Evolutionary conservation across 1,139 yeast species (phyloP).

Genomic region (Debaryomyces sp.): DNA sequence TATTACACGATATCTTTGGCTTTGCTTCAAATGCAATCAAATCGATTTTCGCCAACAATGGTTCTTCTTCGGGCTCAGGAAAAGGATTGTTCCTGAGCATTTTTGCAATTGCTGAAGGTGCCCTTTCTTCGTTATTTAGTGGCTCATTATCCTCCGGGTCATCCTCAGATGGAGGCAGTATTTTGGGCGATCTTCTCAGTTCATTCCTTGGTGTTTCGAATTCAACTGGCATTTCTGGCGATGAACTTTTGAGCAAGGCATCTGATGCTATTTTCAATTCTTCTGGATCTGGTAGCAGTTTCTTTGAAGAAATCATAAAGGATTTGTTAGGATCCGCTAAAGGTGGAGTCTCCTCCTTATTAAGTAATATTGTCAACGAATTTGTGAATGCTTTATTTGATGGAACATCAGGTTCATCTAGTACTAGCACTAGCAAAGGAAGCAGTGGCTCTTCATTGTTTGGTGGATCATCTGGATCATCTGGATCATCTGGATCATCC

Average conservation of each 20-base stretch:
- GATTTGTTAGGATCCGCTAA: slow-evolving; percentile 14
- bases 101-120: slow-evolving; percentile 10
- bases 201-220: slow-evolving; percentile 19
- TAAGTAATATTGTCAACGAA: slow-evolving; percentile 9
- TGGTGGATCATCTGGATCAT: slow-evolving; percentile 8
- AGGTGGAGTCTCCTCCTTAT: slow-evolving; percentile 11
- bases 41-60: slow-evolving; percentile 16
- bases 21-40: slow-evolving; percentile 18
- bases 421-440: background rate
- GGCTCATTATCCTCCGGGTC: background rate
- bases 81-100: slow-evolving; percentile 13
- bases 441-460: slow-evolving; percentile 16
- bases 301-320: slow-evolving; percentile 11
- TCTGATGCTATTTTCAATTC: background rate
- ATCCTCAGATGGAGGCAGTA: slow-evolving; percentile 17
- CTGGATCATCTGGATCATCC: too few species aligned
- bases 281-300: slow-evolving; percentile 14
- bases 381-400: slow-evolving; percentile 15
- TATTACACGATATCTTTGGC: slow-evolving; percentile 19
- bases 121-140: slow-evolving; percentile 12
- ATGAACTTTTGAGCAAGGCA: slow-evolving; percentile 6
- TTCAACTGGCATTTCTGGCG: slow-evolving; percentile 15
- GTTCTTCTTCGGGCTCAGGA: slow-evolving; percentile 9
- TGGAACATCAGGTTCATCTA: slow-evolving; percentile 14
- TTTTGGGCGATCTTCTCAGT: slow-evolving; percentile 25